Evolutionary conservation across 352 stramenopile species (phyloP), one percentile per base, ranked within the genome.

Genomic region (Elongisporangium undulatum): DNA sequence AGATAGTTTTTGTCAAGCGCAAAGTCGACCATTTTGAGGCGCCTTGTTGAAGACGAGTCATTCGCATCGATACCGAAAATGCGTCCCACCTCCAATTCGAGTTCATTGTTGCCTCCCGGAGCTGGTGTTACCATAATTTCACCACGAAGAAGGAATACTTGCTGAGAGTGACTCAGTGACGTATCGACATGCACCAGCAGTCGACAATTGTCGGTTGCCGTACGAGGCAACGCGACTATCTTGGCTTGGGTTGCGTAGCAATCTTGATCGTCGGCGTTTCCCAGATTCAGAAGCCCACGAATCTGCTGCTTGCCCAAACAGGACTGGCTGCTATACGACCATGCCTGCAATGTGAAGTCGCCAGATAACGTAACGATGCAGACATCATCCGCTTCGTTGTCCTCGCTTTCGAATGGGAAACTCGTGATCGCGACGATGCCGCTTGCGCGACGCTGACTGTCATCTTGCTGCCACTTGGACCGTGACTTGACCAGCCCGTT

Each of bases 1-100:
- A 92, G 54, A 21, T 77, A 79, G 23, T 77, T 80, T 48, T 87
- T 78, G 48, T 92, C 77, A 10, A 90, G 72, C 0, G 74, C 72
- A 63, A 92, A 90, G 55, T 90, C 80, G 20, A 92, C 75, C 58
- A 92, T 79, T 53, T 82, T 85, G 2, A 87, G 62, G 1, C 79
- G 68, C 23, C 50, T 16, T 9, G 38, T 50, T 13, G 39, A 45
- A 53, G 61, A 53, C 16, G 49, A n/a, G 6, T 54, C 51, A 3
- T 55, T 53, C 17, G 55, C 39, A 12, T 56, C 39, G 1, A 89
- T 63, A 1, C 69, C 79, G 55, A 92, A 92, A 6, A 90, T 68
- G 16, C 82, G 77, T 13, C 74, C 79, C 22, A 69, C 64, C 3
- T 80, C 71, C 16, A 92, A 56, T 1, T 64, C 61, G 3, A 92